Base-by-base conservation (phyloP, 306 rosid genomes). In the Corylus americana region DNA sequence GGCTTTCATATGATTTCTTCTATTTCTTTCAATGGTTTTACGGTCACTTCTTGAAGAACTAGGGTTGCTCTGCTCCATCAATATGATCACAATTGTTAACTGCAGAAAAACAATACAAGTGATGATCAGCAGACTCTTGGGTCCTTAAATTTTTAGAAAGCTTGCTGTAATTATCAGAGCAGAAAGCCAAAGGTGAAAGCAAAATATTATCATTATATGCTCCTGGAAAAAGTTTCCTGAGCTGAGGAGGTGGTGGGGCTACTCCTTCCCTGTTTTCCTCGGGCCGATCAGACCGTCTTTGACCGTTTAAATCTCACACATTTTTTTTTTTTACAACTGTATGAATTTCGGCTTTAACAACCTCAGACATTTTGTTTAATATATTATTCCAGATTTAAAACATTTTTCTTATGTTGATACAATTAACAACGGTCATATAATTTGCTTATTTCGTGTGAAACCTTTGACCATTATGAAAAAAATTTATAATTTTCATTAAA, bases 1-100 rank as follows among this genome's bases (percentile, higher is more conserved):
- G 55, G 74, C 69, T 80, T 91, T 93, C 96, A 93, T 93, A 80
- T 84, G 89, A 78, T 80, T 88, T 86, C 97, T 93, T 49, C 97
- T 78, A 7, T 85, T 81, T 71, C 88, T 84, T 85, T 89, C 97
- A 2, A 78, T 76, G 73, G 86, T 54, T 84, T 93, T 93, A 62
- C 94, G 88, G 20, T 93, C 94, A 53, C 84, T n/a, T 84, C 77
- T 83, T 2, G 94, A 83, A 35, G 93, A 81, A 63, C 83, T 84
- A 83, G 89, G 85, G 89, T 89, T 84, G 37, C 53, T 11, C 53
- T 74, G 78, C 86, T 87, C 89, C 89, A 89, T 90, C 78, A 77
- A 64, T 55, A 10, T 37, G 37, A 11, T 47, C 35, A 27, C 25
- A 22, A 22, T 22, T 22, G 37, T 64, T 51, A 72, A 75, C 55